These are phyloP conservation scores for Coniochaeta sp. DNA, from an alignment of 2,329 filamentous ascomycete species.

Conservation along the genomic window DNA sequence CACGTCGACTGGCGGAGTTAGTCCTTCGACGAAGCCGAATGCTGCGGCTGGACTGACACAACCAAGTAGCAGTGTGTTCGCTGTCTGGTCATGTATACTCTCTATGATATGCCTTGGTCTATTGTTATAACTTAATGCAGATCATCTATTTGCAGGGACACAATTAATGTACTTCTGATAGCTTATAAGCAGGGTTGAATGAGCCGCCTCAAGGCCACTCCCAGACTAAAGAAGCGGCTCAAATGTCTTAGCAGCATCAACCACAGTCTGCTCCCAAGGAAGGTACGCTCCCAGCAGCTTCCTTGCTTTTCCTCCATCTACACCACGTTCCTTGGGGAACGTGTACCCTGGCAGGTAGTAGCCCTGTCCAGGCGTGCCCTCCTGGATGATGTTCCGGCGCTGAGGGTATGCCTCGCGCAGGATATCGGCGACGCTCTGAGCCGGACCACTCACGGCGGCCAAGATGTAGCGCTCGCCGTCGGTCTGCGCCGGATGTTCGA, in stretches of 20 bases:
- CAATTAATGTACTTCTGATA: background rate
- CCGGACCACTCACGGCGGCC: conserved; percentile 18
- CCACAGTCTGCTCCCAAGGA: conserved; percentile 20
- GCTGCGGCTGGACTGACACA: background rate
- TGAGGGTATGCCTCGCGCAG: conserved; percentile 26
- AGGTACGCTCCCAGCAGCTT: conserved; percentile 22
- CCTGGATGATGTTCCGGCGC: conserved; percentile 22
- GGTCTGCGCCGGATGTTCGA: conserved; percentile 24
- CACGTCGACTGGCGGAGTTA: background rate
- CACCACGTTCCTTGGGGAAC: conserved; percentile 7
- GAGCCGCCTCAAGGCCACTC: background rate
- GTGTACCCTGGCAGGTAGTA: conserved; percentile 19
- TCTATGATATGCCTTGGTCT: background rate
- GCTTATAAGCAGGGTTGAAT: no score
- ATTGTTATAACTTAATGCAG: background rate
- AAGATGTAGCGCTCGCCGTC: conserved; percentile 34
- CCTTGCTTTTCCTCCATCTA: conserved; percentile 19
- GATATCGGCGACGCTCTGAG: conserved; percentile 33
- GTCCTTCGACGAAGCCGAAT: background rate
- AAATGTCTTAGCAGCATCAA: conserved; percentile 42
- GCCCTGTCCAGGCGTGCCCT: conserved; percentile 29
- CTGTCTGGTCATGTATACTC: conserved; percentile 24
- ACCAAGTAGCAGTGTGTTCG: background rate
- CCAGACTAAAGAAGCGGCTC: conserved; percentile 2
- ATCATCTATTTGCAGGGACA: background rate